phyloP scores from a whole-genome alignment of 176 grass and related monocot genomes.

The Lolium perenne region DNA sequence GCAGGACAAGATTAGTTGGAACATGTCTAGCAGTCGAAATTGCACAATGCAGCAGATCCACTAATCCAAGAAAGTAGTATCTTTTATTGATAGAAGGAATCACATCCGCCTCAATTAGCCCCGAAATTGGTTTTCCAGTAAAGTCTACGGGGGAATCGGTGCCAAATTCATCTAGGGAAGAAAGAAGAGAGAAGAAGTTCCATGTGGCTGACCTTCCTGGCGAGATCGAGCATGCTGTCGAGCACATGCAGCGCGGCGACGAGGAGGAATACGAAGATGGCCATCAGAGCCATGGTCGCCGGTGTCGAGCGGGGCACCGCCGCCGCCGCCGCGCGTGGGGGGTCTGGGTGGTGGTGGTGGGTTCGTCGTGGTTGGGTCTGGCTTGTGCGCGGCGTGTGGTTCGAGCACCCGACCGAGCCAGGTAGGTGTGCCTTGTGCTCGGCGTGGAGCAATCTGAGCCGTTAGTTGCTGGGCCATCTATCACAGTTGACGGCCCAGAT shows the following conservation, averaged over 20 bases:
- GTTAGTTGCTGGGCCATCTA: background rate
- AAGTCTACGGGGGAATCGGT: background rate
- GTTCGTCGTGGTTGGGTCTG: background rate
- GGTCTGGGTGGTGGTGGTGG: background rate
- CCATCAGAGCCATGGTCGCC: slow-evolving; percentile 57
- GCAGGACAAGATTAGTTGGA: slow-evolving; percentile 5
- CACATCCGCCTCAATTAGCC: background rate
- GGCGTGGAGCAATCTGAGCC: background rate
- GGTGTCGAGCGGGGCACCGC: slow-evolving; percentile 24
- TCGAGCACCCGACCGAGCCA: background rate
- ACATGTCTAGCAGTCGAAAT: background rate
- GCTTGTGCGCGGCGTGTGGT: background rate
- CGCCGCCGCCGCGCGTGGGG: background rate
- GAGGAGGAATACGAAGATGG: slow-evolving; percentile 74
- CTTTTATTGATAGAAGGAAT: background rate
- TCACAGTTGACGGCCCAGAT: background rate
- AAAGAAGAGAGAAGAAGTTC: background rate
- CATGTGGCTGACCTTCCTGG: slow-evolving; percentile 58
- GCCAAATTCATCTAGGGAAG: background rate
- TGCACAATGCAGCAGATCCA: slow-evolving; percentile 9
- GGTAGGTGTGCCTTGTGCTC: background rate
- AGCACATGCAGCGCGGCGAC: slow-evolving; percentile 67
- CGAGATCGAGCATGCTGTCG: slow-evolving; percentile 67
- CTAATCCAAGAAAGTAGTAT: background rate
- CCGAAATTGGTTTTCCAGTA: background rate